phyloP scores from a whole-genome alignment of 1,139 yeast genomes.

The Kurtzmaniella natalensis region DNA sequence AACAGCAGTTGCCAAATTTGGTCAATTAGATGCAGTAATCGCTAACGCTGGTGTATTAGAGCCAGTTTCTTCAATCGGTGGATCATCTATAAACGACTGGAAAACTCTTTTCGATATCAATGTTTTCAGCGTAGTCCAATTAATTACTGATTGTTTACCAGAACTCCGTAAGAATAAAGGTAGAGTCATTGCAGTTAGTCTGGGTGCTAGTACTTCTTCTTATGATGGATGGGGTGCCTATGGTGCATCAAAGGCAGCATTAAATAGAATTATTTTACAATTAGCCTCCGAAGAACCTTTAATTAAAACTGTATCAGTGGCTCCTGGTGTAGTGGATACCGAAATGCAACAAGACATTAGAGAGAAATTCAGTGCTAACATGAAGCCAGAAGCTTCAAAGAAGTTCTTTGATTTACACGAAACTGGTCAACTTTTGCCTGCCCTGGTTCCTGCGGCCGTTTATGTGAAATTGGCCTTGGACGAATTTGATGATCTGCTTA shows the following conservation, averaged over 20 bases:
- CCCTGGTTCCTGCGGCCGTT: constrained; percentile 66
- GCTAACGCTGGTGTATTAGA: constrained; percentile 88
- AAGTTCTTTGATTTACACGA: constrained; percentile 59
- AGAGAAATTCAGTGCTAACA: constrained; percentile 46
- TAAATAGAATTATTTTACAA: constrained; percentile 67
- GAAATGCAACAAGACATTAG: constrained; percentile 79
- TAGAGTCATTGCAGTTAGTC: constrained; percentile 67
- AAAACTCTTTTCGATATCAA: constrained; percentile 67
- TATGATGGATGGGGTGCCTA: constrained; percentile 85
- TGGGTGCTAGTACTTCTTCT: constrained; percentile 71
- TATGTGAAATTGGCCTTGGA: constrained; percentile 59
- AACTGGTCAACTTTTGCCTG: constrained; percentile 52
- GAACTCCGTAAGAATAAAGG: constrained; percentile 56
- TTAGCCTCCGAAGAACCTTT: constrained; percentile 61
- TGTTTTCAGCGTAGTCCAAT: constrained; percentile 67
- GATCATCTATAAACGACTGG: constrained; percentile 55
- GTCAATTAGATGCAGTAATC: constrained; percentile 63
- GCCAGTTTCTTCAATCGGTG: constrained; percentile 62
- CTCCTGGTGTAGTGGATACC: constrained; percentile 94
- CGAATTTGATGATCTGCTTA: constrained; percentile 51
- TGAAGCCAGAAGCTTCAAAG: constrained; percentile 54
- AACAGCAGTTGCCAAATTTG: constrained; percentile 48
- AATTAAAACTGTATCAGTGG: constrained; percentile 62
- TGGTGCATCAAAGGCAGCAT: constrained; percentile 85
- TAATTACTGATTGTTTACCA: constrained; percentile 58